These are phyloP conservation scores for Olyra latifolia DNA, from an alignment of 176 grass and related monocot species.

Conservation along the genomic window DNA sequence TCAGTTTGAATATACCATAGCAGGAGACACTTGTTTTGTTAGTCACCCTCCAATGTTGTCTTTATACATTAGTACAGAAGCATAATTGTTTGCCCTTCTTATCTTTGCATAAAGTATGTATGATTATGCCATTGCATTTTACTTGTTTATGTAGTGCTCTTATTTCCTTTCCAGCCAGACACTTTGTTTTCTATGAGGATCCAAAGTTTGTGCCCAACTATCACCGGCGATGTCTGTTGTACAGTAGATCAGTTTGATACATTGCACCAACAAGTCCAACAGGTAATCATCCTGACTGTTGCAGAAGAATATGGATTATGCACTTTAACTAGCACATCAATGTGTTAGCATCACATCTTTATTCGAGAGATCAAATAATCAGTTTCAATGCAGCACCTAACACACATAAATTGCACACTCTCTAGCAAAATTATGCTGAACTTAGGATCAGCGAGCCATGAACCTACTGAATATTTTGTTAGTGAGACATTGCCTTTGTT, in stretches of 20 bases:
- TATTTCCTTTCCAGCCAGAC: constrained; percentile 72
- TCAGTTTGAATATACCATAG: constrained; percentile 22
- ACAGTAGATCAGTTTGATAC: constrained; percentile 80
- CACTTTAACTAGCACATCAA: constrained; percentile 31
- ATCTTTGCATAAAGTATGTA: constrained; percentile 11
- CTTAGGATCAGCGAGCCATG: background rate
- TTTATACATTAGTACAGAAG: background rate
- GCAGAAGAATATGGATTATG: constrained; percentile 1
- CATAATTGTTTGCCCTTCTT: constrained; percentile 11
- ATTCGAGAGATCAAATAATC: constrained; percentile 24
- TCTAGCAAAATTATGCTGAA: constrained; percentile 4
- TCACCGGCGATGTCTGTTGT: constrained; percentile 83
- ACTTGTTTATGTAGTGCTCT: constrained; percentile 31
- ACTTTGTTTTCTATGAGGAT: constrained; percentile 84
- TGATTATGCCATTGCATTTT: constrained; percentile 17
- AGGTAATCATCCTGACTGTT: constrained; percentile 51
- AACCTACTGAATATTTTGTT: constrained; percentile 18
- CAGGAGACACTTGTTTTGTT: constrained; percentile 25
- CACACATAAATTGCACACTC: background rate
- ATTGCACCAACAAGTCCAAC: constrained; percentile 82
- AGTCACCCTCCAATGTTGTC: background rate
- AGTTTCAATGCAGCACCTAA: constrained; percentile 6
- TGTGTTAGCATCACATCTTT: background rate
- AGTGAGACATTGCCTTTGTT: constrained; percentile 9
- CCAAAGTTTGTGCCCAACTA: constrained; percentile 97